Base-by-base conservation (phyloP, 164 flowering plant species). In the Tetracentron sinense region DNA sequence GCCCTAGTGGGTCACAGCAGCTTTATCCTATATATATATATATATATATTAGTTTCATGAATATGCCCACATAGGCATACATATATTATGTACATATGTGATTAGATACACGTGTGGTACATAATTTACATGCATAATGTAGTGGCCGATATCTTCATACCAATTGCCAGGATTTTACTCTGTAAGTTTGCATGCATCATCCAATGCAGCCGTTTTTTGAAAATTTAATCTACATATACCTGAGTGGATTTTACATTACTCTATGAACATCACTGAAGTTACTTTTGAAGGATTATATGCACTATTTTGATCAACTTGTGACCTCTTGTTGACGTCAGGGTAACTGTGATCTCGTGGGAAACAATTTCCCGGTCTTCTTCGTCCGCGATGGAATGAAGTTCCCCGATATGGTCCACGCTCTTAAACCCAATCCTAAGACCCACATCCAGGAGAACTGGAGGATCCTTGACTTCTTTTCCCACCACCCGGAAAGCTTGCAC, bases 401-500 rank as follows among this genome's bases (percentile, higher is more conserved):
- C 70, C 91, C 96, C 0, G 93, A 89, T 72, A 77, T 87, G 88
- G 80, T 89, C 67, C 96, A 89, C 70, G 75, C 96, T 53, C 75
- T 89, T 38, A 89, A 89, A 58, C 93, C 96, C 31, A 89, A 87
- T 62, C 93, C 93, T 3, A 89, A 89, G 79, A 74, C 93, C 50
- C 88, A 89, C 82, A 84, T 87, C 70, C 96, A 87, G 69, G 93
- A 89, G 76, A 72, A 80, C 56, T 89, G 96, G 96, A 81, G 93
- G 68, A 75, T 89, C 68, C 72, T 89, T 20, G 92, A 86, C 73
- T 88, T 83, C 78, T 83, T 82, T 76, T 94, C 96, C 33, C 93
- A 94, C 75, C 93, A 82, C 56, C 99, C 99, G 0, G 99, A 94
- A 75, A 91, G 97, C 72, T 65, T 89, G 81, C 82, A 86, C 81